These are phyloP conservation scores for Leishmania braziliensis DNA, from an alignment of 208 protist genomes.

Conservation along the genomic window DNA sequence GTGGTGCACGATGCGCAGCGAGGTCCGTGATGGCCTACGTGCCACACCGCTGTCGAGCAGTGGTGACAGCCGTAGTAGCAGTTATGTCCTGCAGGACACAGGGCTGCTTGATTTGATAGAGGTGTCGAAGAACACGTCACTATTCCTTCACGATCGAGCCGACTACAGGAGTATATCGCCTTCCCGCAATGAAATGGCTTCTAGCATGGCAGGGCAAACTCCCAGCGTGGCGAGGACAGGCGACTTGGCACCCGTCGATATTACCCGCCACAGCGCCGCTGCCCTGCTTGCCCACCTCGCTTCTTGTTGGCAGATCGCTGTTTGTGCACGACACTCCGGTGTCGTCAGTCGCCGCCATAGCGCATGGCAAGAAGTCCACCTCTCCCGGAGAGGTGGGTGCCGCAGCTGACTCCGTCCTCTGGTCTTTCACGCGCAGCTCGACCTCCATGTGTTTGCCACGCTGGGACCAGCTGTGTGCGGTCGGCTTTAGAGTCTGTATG, in stretches of 20 bases:
- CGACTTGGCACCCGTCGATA: not conserved
- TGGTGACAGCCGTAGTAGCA: not conserved
- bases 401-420: conserved; percentile 44
- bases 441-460: conserved; percentile 49
- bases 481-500: conserved; percentile 47
- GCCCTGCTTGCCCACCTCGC: conserved; percentile 3
- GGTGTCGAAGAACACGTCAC: conserved; percentile 11
- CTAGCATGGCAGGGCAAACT: not conserved
- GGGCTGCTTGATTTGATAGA: conserved; percentile 43
- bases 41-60: not conserved
- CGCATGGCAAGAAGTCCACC: not conserved
- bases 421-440: conserved; percentile 64
- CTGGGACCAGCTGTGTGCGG: conserved; percentile 44
- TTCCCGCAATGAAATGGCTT: not conserved
- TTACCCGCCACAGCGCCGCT: not conserved
- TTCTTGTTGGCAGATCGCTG: conserved; percentile 56
- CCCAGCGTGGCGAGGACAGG: not conserved
- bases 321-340: conserved; percentile 23
- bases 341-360: not conserved
- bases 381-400: not conserved
- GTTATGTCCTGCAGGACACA: conserved; percentile 9
- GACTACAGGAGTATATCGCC: not conserved
- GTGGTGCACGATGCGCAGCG: not conserved
- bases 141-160: not conserved
- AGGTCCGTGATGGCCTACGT: not conserved